These are phyloP conservation scores for Phaffomyces opuntiae DNA, from an alignment of 805 yeast genomes.

Conservation along the genomic window DNA sequence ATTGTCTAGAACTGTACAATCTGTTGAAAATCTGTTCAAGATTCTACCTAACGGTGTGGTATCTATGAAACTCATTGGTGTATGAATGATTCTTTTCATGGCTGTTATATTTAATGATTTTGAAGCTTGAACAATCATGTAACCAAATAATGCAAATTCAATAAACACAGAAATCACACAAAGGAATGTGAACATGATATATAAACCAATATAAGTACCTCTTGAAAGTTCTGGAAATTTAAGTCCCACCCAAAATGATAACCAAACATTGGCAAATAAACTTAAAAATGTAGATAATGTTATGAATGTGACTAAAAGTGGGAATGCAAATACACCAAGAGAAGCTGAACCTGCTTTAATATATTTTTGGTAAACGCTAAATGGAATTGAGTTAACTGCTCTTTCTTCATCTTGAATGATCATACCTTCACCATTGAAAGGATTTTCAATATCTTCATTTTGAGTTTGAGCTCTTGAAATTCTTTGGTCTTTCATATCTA, in stretches of 20 bases:
- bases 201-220: slow-evolving; percentile 60
- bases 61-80: slow-evolving; percentile 78
- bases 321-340: slow-evolving; percentile 24
- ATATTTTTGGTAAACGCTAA: slow-evolving; percentile 29
- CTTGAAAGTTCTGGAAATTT: slow-evolving; percentile 38
- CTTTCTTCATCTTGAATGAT: slow-evolving; percentile 26
- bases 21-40: slow-evolving; percentile 75
- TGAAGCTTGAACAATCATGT: slow-evolving; percentile 9
- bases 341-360: slow-evolving; percentile 35
- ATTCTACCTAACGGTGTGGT: slow-evolving; percentile 80
- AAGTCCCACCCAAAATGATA: slow-evolving; percentile 64
- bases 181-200: slow-evolving; percentile 46
- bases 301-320: slow-evolving; percentile 8
- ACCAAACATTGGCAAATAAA: slow-evolving; percentile 66
- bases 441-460: neutral
- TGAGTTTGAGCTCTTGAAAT: neutral
- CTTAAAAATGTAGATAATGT: slow-evolving; percentile 39
- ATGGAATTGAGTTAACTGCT: slow-evolving; percentile 31
- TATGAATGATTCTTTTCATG: slow-evolving; percentile 46
- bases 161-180: slow-evolving; percentile 34
- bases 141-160: slow-evolving; percentile 27
- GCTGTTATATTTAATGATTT: slow-evolving; percentile 36
- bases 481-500: too few species aligned
- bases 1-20: slow-evolving; percentile 73
- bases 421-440: slow-evolving; percentile 5